Conservation (phyloP, 108 stramenopile genomes). For the Cyclotella sp. region DNA sequence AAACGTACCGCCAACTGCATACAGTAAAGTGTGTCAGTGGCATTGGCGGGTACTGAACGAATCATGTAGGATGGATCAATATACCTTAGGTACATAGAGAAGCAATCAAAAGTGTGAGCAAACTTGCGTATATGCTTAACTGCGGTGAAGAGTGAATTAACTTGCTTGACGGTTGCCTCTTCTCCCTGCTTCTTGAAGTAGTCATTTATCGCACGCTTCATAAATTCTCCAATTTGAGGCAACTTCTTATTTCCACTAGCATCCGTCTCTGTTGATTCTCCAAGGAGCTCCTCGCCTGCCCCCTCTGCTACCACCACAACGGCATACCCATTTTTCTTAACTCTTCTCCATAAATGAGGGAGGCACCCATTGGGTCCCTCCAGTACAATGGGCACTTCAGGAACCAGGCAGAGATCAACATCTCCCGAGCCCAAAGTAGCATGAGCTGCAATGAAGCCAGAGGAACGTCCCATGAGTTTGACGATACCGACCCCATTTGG, state of each 20-base stretch:
- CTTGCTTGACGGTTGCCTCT: slow-evolving; percentile 73
- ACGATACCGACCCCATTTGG: slow-evolving; percentile 97
- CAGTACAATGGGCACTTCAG: slow-evolving; percentile 94
- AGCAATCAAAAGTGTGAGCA: neutral
- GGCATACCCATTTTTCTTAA: slow-evolving; percentile 95
- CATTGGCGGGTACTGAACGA: slow-evolving; percentile 95
- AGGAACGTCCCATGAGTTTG: slow-evolving; percentile 95
- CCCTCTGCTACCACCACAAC: slow-evolving; percentile 99
- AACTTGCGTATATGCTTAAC: slow-evolving; percentile 52
- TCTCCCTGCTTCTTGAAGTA: slow-evolving; percentile 83
- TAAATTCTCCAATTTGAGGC: slow-evolving; percentile 92
- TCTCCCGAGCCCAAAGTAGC: slow-evolving; percentile 92
- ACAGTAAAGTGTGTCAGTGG: slow-evolving; percentile 94
- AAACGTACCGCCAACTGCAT: slow-evolving; percentile 79
- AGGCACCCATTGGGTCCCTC: slow-evolving; percentile 92
- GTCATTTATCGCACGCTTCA: slow-evolving; percentile 79
- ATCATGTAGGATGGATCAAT: slow-evolving; percentile 99
- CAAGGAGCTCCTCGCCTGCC: slow-evolving; percentile 96
- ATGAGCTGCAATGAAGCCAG: slow-evolving; percentile 94
- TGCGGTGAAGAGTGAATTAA: slow-evolving; percentile 29
- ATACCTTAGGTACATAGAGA: slow-evolving; percentile 52
- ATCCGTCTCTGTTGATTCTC: slow-evolving; percentile 87
- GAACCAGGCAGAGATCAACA: slow-evolving; percentile 95
- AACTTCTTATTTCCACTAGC: slow-evolving; percentile 96
- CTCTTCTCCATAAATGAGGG: slow-evolving; percentile 82